phyloP scores from a whole-genome alignment of 345 rosid genomes.

The Citrus medica region DNA sequence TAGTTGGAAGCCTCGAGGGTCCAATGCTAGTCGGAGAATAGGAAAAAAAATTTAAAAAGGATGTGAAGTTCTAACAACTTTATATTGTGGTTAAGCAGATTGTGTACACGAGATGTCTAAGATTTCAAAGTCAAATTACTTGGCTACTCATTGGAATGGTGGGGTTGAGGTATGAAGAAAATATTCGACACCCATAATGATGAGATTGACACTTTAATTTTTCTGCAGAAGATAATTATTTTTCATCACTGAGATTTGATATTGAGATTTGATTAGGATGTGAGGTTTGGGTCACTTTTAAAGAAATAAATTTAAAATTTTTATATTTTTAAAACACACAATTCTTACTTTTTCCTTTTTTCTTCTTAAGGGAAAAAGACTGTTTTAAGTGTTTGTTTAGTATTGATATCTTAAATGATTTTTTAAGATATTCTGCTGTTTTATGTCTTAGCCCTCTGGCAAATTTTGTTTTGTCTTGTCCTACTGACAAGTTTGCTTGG shows the following conservation, averaged over 20 bases:
- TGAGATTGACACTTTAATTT: neutral
- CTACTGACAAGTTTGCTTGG: too few relatives aligned
- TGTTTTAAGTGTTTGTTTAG: too few relatives aligned
- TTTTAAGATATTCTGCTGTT: too few relatives aligned
- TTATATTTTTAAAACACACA: too few relatives aligned
- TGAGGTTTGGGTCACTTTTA: neutral
- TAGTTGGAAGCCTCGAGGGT: neutral
- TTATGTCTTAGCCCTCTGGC: too few relatives aligned
- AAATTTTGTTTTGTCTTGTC: too few relatives aligned
- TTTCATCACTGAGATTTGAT: neutral
- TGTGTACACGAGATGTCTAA: neutral
- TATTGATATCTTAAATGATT: too few relatives aligned
- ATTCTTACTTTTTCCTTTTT: too few relatives aligned
- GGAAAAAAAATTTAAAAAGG: neutral
- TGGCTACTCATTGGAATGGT: neutral
- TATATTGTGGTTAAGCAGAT: neutral
- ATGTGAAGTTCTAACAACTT: neutral
- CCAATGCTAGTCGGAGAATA: neutral
- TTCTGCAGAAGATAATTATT: neutral
- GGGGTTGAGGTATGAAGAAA: neutral
- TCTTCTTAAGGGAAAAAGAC: too few relatives aligned
- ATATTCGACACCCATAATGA: conserved; percentile 2
- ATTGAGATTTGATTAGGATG: neutral
- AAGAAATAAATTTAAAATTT: too few relatives aligned
- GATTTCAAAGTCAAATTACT: conserved; percentile 1